Evolutionary conservation across 2,329 filamentous ascomycete species (phyloP).

Genomic region (Remersonia thermophila): DNA sequence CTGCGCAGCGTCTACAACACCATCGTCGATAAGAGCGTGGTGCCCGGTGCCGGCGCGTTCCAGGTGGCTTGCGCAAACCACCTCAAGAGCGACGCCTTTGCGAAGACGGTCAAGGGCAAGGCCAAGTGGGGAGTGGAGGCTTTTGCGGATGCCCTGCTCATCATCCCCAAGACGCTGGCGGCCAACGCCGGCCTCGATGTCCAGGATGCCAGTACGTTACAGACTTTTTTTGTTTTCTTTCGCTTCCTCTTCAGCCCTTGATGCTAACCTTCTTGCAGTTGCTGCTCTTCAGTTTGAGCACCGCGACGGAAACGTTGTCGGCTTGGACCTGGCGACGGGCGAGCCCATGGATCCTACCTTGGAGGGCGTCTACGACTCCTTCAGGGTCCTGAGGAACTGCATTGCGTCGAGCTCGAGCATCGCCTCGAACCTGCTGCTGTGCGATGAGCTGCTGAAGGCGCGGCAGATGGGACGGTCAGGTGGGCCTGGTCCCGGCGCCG

Average conservation of each 20-base stretch:
- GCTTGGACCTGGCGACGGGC: constrained; percentile 74
- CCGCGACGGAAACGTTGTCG: constrained; percentile 71
- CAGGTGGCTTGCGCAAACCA: constrained; percentile 86
- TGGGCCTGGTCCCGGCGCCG: constrained; percentile 51
- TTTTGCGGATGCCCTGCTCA: constrained; percentile 84
- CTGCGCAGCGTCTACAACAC: constrained; percentile 97
- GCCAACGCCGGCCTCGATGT: constrained; percentile 95
- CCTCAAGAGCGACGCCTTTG: constrained; percentile 74
- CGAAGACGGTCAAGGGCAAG: constrained; percentile 91
- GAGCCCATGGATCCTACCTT: constrained; percentile 91
- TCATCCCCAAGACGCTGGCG: constrained; percentile 95
- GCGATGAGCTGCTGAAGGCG: constrained; percentile 94
- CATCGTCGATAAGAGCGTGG: constrained; percentile 94
- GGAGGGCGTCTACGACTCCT: constrained; percentile 90
- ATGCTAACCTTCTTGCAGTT: constrained; percentile 40
- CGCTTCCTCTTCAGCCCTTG: no score
- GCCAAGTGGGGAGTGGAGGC: constrained; percentile 91
- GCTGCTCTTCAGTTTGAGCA: constrained; percentile 79
- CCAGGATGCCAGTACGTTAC: constrained; percentile 83
- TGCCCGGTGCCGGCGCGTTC: constrained; percentile 90
- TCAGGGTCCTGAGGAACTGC: constrained; percentile 85
- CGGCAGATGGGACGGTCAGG: constrained; percentile 73
- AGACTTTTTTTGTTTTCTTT: no score
- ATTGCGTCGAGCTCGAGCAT: constrained; percentile 91
- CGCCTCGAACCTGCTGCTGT: constrained; percentile 85